Evolutionary conservation across 2,329 filamentous ascomycete species (phyloP).

Genomic region (Venturiaceae sp.): DNA sequence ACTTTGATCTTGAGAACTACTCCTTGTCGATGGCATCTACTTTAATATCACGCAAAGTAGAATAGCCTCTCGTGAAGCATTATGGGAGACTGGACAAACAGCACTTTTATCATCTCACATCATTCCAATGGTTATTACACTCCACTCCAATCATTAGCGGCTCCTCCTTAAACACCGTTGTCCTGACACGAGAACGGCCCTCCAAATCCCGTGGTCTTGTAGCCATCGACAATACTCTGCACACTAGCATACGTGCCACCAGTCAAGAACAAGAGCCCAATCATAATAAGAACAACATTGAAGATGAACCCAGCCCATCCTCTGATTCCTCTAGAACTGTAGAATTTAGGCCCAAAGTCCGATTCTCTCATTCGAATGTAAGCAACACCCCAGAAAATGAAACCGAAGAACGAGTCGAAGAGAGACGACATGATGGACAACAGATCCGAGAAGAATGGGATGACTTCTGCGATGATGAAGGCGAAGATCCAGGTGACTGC

Average conservation of each 20-base stretch:
- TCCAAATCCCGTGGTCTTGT: conserved; percentile 52
- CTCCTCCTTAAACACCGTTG: conserved; percentile 39
- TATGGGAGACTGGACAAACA: neutral
- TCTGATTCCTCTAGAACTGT: conserved; percentile 42
- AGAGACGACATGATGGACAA: conserved; percentile 73
- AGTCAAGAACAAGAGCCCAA: conserved; percentile 72
- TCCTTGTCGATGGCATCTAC: no score
- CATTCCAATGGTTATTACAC: neutral
- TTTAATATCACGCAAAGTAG: neutral
- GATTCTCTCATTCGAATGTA: conserved; percentile 67
- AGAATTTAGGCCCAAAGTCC: conserved; percentile 46
- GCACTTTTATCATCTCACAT: neutral
- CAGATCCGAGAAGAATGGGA: conserved; percentile 80
- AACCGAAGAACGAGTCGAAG: conserved; percentile 89
- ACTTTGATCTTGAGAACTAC: no score
- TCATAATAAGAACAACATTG: conserved; percentile 63
- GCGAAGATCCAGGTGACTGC: conserved; percentile 71
- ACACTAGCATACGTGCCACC: conserved; percentile 71
- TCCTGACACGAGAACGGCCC: conserved; percentile 65
- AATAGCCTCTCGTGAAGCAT: neutral
- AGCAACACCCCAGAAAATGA: conserved; percentile 87
- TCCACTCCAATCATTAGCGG: neutral
- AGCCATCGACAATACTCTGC: conserved; percentile 65
- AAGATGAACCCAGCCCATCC: conserved; percentile 48
- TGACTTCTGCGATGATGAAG: conserved; percentile 86